Conservation (phyloP, 345 rosid genomes). For the Arabidopsis thaliana region TAIR10.1 NC_003076.8:23156501-23157000, state of each 20-base stretch:
- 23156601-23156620: constrained; percentile 29
- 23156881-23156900: constrained; percentile 75
- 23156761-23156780: constrained; percentile 52
- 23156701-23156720: constrained; percentile 76
- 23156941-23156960: constrained; percentile 71
- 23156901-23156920: constrained; percentile 80
- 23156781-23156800: constrained; percentile 74
- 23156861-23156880: constrained; percentile 58
- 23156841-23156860: background rate
- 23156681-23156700: constrained; percentile 59
- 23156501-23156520: constrained; percentile 81
- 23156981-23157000: constrained; percentile 56
- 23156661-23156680: constrained; percentile 57
- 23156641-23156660: constrained; percentile 13
- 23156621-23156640: constrained; percentile 13
- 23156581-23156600: background rate
- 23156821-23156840: constrained; percentile 6
- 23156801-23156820: constrained; percentile 41
- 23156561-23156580: constrained; percentile 64
- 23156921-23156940: constrained; percentile 90
- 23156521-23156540: constrained; percentile 76
- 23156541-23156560: constrained; percentile 56
- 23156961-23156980: constrained; percentile 79
- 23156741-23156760: constrained; percentile 67
- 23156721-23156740: constrained; percentile 72